Evolutionary conservation across 73 alveolate species (phyloP), one percentile per base, ranked within the genome.

Genomic region (Paramecium caudatum): DNA sequence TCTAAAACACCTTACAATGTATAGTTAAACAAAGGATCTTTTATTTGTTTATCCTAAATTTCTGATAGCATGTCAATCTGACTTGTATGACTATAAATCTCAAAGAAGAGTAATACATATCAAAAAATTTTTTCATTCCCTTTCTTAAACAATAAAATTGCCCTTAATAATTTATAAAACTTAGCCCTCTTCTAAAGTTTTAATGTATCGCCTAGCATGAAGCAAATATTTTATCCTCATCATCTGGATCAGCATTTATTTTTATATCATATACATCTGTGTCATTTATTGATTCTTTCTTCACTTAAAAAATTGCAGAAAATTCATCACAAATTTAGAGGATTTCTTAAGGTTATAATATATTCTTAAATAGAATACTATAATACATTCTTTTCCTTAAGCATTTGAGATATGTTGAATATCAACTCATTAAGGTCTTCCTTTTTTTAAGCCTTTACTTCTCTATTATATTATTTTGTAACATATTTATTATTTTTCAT

Each of bases 81-180:
- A n/a, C n/a, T n/a, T n/a, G n/a, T n/a, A n/a, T n/a, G n/a, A n/a
- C n/a, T n/a, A n/a, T n/a, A n/a, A n/a, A n/a, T n/a, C n/a, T n/a
- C n/a, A n/a, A n/a, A n/a, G n/a, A n/a, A n/a, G n/a, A n/a, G n/a
- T n/a, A n/a, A 2, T 74, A 37, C 69, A 74, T 74, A 74, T 74
- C 88, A 74, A 74, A 74, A 45, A 74, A 74, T 45, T 74, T 74
- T 41, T 34, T 74, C 46, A 74, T 19, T 16, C 88, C 88, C 43
- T 43, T 41, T 5, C 88, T 5, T 34, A 74, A 47, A 8, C 36
- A 12, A 3, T 0, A 6, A 10, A 16, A 37, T 41, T 74, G 19
- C 36, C 19, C 23, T 37, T 43, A 8, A 9, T 10, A 30, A 6
- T 30, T 34, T 4, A 74, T 74, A 16, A 74, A 2, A 41, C 55